phyloP scores from a whole-genome alignment of 2,329 filamentous ascomycete genomes.

The Fusarium incarnatum region DNA sequence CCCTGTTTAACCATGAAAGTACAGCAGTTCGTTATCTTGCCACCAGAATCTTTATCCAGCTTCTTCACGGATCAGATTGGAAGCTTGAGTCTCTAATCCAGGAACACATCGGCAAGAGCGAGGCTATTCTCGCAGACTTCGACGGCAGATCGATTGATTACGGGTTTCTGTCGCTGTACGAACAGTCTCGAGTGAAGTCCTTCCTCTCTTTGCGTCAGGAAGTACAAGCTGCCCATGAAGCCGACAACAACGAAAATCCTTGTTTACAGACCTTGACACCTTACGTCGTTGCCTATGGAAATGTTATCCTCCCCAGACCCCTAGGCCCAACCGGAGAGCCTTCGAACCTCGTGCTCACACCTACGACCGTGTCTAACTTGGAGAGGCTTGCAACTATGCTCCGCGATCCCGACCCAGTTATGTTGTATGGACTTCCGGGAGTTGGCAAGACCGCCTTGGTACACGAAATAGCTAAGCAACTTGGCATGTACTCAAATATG shows the following conservation, averaged over 20 bases:
- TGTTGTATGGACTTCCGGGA: constrained; percentile 85
- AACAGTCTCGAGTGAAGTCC: constrained; percentile 64
- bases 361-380: constrained; percentile 79
- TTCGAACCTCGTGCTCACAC: constrained; percentile 73
- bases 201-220: constrained; percentile 57
- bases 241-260: constrained; percentile 18
- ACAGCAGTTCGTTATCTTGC: constrained; percentile 80
- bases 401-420: constrained; percentile 74
- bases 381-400: constrained; percentile 75
- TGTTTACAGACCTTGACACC: constrained; percentile 63
- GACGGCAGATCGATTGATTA: constrained; percentile 84
- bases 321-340: constrained; percentile 59
- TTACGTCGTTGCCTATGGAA: constrained; percentile 73
- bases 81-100: constrained; percentile 78
- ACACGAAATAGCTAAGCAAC: constrained; percentile 81
- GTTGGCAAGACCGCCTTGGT: constrained; percentile 91
- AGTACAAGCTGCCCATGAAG: constrained; percentile 44
- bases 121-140: constrained; percentile 74
- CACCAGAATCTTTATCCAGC: constrained; percentile 81
- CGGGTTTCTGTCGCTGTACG: constrained; percentile 73
- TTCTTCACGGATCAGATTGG: constrained; percentile 82
- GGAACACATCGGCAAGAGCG: constrained; percentile 70
- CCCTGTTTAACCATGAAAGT: constrained; percentile 71
- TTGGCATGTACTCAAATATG: constrained; percentile 84
- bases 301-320: constrained; percentile 74